phyloP scores from a whole-genome alignment of 768 basidiomycete genomes.

The Pleurotus cornucopiae region DNA sequence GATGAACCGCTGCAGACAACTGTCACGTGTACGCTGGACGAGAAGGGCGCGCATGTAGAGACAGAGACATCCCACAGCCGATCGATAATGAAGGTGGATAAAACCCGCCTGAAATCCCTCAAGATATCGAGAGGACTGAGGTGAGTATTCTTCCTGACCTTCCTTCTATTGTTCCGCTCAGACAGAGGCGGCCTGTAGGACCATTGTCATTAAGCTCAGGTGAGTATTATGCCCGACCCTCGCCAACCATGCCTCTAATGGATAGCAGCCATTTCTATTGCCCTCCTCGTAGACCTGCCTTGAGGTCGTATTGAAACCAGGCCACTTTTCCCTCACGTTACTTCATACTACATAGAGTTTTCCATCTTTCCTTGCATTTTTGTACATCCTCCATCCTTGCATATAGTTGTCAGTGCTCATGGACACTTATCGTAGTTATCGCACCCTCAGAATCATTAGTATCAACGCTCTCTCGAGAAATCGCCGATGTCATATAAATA shows the following conservation, averaged over 20 bases:
- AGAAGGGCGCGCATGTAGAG: slow-evolving; percentile 1
- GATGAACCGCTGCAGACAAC: slow-evolving; percentile 1
- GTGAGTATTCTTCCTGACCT: not conserved
- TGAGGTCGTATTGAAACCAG: not conserved
- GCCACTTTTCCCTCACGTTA: not conserved
- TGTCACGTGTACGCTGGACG: slow-evolving; percentile 2
- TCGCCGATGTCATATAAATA: no score
- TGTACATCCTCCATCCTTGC: not conserved
- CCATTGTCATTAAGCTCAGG: slow-evolving; percentile 8
- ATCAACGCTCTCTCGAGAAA: no score
- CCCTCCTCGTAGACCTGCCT: not conserved
- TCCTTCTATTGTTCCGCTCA: not conserved
- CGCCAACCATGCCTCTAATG: not conserved
- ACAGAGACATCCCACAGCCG: slow-evolving; percentile 1
- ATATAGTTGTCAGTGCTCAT: not conserved
- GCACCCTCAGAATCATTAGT: no score
- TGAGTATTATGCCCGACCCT: not conserved
- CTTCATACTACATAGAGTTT: not conserved
- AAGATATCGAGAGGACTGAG: slow-evolving; percentile 5
- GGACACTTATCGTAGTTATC: no score
- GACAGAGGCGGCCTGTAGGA: not conserved
- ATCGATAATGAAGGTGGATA: not conserved
- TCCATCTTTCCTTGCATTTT: not conserved
- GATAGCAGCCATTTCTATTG: slow-evolving; percentile 1
- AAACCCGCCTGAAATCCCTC: not conserved